Conservation (phyloP, 208 protist species). For the Endotrypanum monterogeii region DNA sequence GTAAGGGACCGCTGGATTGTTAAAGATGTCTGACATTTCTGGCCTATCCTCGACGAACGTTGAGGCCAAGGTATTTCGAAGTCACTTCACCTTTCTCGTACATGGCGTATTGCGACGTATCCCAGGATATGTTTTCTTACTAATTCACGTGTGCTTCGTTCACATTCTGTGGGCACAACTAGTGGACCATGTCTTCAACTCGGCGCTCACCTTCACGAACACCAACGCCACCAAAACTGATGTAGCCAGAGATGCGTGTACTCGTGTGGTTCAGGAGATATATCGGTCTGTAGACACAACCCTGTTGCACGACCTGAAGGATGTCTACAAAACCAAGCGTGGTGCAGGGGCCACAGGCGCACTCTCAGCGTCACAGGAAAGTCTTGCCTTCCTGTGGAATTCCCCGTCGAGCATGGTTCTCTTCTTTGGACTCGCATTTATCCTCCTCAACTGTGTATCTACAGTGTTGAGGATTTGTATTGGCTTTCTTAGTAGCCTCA, state of each 20-base stretch:
- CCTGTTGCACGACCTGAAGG: constrained; percentile 23
- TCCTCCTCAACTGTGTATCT: constrained; percentile 21
- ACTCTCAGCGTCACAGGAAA: constrained; percentile 6
- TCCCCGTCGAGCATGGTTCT: constrained; percentile 36
- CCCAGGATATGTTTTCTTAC: constrained; percentile 31
- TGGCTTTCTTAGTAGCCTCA: constrained; percentile 21
- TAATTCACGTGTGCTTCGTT: constrained; percentile 32
- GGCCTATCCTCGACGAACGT: background rate
- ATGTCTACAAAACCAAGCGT: constrained; percentile 17
- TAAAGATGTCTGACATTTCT: background rate
- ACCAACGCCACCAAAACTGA: constrained; percentile 18
- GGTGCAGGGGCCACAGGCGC: background rate
- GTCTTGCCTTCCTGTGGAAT: constrained; percentile 28
- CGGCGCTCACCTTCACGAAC: constrained; percentile 11
- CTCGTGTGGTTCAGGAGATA: constrained; percentile 5
- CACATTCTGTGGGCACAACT: constrained; percentile 35
- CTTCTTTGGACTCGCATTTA: constrained; percentile 30
- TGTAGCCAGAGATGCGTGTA: background rate
- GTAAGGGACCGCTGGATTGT: background rate
- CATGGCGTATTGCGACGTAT: constrained; percentile 29
- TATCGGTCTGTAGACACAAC: constrained; percentile 27
- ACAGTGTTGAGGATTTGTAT: constrained; percentile 6
- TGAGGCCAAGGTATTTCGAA: background rate
- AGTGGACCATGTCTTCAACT: constrained; percentile 30
- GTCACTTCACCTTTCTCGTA: constrained; percentile 12